Base-by-base conservation (phyloP, 495 filamentous ascomycete genomes). In the Staphylotrichum longicolle region DNA sequence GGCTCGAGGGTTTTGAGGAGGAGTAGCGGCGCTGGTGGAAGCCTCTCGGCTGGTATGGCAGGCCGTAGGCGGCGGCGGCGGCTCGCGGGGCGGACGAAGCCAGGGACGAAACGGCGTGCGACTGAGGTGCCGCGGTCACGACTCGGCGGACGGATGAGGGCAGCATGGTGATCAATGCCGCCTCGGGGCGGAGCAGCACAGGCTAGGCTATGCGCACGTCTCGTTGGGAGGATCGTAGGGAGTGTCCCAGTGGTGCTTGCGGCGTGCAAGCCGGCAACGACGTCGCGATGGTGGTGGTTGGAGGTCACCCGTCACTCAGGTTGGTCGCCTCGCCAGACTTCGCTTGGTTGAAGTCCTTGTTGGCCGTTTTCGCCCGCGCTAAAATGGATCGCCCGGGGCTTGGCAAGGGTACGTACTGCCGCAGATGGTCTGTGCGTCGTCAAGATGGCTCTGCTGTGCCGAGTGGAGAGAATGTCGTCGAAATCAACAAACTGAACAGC, bases 1-100 rank as follows among this genome's bases (percentile, higher is more conserved):
- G 77, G 57, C 77, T 83, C 12, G 82, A 83, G 14, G 82, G 80
- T 73, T 83, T 84, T 7, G 81, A 84, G 9, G 81, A 84, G n/a
- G 81, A 83, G 63, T 77, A 79, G 34, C 82, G 74, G 68, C 77
- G 69, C 66, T 83, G 81, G 58, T 73, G 74, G 39, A 67, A 55
- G 56, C 66, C 44, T 44, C 63, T 75, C 11, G 70, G 66, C 57
- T 69, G 72, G 68, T 72, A 75, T 49, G 74, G 68, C 54, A 79
- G 68, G 48, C 68, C 51, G 64, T 76, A 67, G 54, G 66, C 61
- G 48, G 71, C 61, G 48, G 71, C 61, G 27, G 73, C 69, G 8
- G 76, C 62, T 54, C 75, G 72, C 30, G 77, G 66, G 46, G 65
- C 70, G 20, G 72, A 63, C 15, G 70, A 66, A 61, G 71, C 65